Base-by-base conservation (phyloP, 176 grass and related monocot genomes). In the Oryza officinalis region DNA sequence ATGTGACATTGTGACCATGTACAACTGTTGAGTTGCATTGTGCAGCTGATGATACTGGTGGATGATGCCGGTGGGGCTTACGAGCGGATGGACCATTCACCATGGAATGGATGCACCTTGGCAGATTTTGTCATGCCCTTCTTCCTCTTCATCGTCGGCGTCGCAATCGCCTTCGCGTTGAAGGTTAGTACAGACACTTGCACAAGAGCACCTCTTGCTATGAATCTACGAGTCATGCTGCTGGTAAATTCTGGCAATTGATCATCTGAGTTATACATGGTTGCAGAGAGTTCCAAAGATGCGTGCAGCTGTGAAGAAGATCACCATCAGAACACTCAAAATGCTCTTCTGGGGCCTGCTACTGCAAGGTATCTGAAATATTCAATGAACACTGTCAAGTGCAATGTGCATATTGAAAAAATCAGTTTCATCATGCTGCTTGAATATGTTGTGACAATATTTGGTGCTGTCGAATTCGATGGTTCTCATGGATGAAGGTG, bases 111-210 rank as follows among this genome's bases (percentile, higher is more conserved):
- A 5, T 98, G 96, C 74, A 94, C 92, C 30, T 74, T 98, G 44
- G 96, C 96, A 14, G 93, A 98, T 69, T 95, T 95, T 44, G 96
- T 98, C 71, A 90, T 98, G 96, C 93, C 93, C 0, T 98, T 98
- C 89, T 98, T 98, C 76, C 93, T 98, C 77, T 98, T 98, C 80
- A 95, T 98, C 35, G 91, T 98, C 13, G 93, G 96, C 37, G 85
- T 98, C 13, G 89, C 96, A 0, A 98, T 98, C 13, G 93, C 93
- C 44, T 94, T 98, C 6, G 94, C 96, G 1, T 69, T 98, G 68
- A 98, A 98, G 96, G 93, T 95, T 10, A 75, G 0, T 8, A 63
- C 18, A 9, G 1, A 28, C 12, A 47, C 10, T 40, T n/a, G 45
- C 35, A 60, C 8, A 71, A 26, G 68, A 33, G 43, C 27, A 59